Base-by-base conservation (phyloP, 139 green algal genomes). In the Haematococcus sp. region DNA sequence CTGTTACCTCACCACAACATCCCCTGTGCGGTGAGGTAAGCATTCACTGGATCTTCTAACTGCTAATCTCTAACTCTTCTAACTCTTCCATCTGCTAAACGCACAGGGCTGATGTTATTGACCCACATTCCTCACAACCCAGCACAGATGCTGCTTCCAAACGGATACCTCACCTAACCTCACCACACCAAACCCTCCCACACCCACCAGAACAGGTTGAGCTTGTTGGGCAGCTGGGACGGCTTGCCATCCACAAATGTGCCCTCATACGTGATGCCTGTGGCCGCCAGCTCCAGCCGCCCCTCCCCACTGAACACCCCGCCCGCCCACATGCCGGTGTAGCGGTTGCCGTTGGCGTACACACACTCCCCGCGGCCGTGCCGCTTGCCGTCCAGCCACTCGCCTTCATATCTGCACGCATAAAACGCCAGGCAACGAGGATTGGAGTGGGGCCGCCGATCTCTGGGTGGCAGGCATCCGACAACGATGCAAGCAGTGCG, bases 291-390 rank as follows among this genome's bases (percentile, higher is more conserved):
- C 52, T 31, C 9, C 52, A 68, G 61, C 32, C 17, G 2, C 2
- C 61, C 61, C 19, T 68, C 32, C 32, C 70, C 70, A 25, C 68
- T 32, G 30, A 27, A 46, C 43, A 40, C 15, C 22, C 59, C 71
- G 43, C 46, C 32, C 59, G 59, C 43, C 71, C 71, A 77, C 28
- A 22, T 19, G 43, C 71, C 71, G 22, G 25, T 20, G 44, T 77
- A 70, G 28, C 31, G 27, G 71, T 77, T 34, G 56, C 70, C 70
- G 56, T 19, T 69, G 3, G 46, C 55, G 31, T 60, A 68, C 5
- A 3, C 22, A 30, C 68, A 74, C 22, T 60, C 33, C 31, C 70
- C 70, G 3, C 22, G 55, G 34, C 70, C 70, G 32, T 68, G 55
- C 20, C 55, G 70, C 70, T 65, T 68, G 56, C 30, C 70, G 25